A percentile compares a stretch with the other conserved stretches of the same genome.
These are phyloP conservation scores for Fonsecaea pedrosoi DNA, from an alignment of 2,329 filamentous ascomycete genomes.

Conservation along the genomic window DNA sequence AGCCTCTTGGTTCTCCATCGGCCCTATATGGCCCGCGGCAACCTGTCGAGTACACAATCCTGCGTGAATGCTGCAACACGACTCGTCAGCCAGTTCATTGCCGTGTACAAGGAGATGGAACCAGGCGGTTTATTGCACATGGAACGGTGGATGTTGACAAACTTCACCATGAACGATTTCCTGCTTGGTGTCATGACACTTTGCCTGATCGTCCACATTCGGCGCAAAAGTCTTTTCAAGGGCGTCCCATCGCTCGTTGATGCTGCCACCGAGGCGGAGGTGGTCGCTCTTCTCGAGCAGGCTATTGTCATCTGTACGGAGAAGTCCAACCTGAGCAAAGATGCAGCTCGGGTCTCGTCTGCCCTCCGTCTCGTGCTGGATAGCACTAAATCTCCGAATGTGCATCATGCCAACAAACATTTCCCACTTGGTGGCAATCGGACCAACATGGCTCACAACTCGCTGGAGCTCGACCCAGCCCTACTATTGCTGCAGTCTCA, in stretches of 20 bases:
- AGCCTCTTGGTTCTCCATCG: slow-evolving; percentile 60
- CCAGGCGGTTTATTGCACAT: slow-evolving; percentile 62
- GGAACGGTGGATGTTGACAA: slow-evolving; percentile 64
- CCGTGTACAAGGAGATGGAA: slow-evolving; percentile 58
- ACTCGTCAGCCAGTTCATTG: slow-evolving; percentile 57
- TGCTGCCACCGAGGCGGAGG: slow-evolving; percentile 25
- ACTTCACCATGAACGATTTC: slow-evolving; percentile 66
- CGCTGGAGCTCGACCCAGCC: neutral
- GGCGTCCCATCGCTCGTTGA: slow-evolving; percentile 27
- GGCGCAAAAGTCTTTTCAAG: slow-evolving; percentile 6
- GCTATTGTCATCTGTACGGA: slow-evolving; percentile 36
- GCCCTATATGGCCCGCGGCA: slow-evolving; percentile 54
- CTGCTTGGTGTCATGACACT: slow-evolving; percentile 67
- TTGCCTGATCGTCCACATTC: slow-evolving; percentile 52
- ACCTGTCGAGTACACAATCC: slow-evolving; percentile 52
- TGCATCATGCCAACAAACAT: neutral
- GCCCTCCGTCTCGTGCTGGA: slow-evolving; percentile 35
- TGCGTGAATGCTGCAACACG: slow-evolving; percentile 57
- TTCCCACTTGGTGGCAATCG: neutral
- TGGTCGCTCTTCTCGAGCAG: slow-evolving; percentile 28
- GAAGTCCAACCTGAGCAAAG: slow-evolving; percentile 32
- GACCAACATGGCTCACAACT: neutral
- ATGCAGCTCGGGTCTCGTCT: slow-evolving; percentile 35
- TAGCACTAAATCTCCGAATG: slow-evolving; percentile 9
- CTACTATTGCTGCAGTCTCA: slow-evolving; percentile 15